Evolutionary conservation across 495 filamentous ascomycete genomes (phyloP).

Genomic region (Penicillium odoratum): DNA sequence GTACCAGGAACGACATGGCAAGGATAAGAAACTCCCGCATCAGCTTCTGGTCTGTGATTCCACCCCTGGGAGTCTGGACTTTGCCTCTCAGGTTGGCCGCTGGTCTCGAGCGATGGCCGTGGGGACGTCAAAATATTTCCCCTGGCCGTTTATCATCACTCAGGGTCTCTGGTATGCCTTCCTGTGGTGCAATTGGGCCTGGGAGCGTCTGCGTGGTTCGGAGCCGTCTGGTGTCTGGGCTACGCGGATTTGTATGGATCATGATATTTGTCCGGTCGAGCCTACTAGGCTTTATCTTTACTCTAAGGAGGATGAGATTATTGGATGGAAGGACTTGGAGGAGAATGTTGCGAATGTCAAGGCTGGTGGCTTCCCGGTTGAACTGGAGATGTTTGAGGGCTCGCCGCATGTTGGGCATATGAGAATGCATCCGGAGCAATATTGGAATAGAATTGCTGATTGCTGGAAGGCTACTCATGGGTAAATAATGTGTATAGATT

Average conservation of each 20-base stretch:
- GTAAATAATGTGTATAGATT: background rate
- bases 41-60: constrained; percentile 51
- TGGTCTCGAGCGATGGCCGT: constrained; percentile 56
- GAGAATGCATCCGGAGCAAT: constrained; percentile 49
- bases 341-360: constrained; percentile 45
- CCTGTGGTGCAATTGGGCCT: constrained; percentile 22
- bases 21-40: constrained; percentile 43
- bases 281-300: constrained; percentile 48
- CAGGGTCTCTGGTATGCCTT: constrained; percentile 43
- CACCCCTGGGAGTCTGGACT: constrained; percentile 50
- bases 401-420: constrained; percentile 57
- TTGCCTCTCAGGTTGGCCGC: constrained; percentile 45
- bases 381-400: constrained; percentile 50
- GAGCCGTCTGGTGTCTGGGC: constrained; percentile 27
- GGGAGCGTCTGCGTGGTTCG: constrained; percentile 15
- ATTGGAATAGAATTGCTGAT: constrained; percentile 49
- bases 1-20: constrained; percentile 35
- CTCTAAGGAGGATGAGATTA: constrained; percentile 55
- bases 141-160: constrained; percentile 50
- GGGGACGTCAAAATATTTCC: constrained; percentile 46
- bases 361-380: constrained; percentile 40
- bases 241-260: constrained; percentile 26
- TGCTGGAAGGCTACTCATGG: constrained; percentile 40
- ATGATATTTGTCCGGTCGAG: constrained; percentile 12
- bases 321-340: constrained; percentile 54